A percentile compares a stretch with the other conserved stretches of the same genome.
Conservation (phyloP, 2,329 filamentous ascomycete species). For the Monosporascus sp. region DNA sequence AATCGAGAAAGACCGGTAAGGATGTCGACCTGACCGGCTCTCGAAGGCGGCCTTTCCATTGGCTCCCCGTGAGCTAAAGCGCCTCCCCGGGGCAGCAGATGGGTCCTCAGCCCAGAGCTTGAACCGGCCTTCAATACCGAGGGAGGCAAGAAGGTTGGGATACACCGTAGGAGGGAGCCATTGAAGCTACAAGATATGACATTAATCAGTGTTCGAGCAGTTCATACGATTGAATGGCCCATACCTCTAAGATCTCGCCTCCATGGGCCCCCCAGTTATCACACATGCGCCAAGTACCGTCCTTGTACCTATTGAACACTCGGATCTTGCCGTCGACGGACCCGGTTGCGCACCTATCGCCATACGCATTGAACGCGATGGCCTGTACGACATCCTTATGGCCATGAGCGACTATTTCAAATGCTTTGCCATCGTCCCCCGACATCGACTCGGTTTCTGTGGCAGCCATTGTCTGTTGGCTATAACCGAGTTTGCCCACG, state of each 20-base stretch:
- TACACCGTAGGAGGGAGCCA: constrained; percentile 91
- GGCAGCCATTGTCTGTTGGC: background rate
- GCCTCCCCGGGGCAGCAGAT: constrained; percentile 70
- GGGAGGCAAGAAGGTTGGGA: constrained; percentile 76
- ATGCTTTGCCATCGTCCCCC: constrained; percentile 41
- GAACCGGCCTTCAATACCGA: constrained; percentile 85
- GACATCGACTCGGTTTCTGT: background rate
- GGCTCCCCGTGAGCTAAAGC: constrained; percentile 64
- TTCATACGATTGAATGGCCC: constrained; percentile 17
- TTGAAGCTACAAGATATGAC: constrained; percentile 58
- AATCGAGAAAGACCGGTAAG: constrained; percentile 79
- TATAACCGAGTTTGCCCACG: too few relatives aligned
- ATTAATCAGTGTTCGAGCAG: background rate
- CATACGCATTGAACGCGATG: constrained; percentile 87
- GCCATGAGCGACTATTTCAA: constrained; percentile 65
- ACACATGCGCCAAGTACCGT: constrained; percentile 70
- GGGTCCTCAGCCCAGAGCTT: constrained; percentile 92
- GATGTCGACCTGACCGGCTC: constrained; percentile 53
- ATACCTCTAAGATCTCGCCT: constrained; percentile 82
- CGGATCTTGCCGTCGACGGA: constrained; percentile 90
- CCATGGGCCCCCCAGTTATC: constrained; percentile 90
- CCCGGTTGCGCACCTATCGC: constrained; percentile 84
- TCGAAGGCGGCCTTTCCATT: constrained; percentile 48
- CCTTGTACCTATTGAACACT: constrained; percentile 80
- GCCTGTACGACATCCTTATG: constrained; percentile 78